These are phyloP conservation scores for Saccharomyces hybrid DNA, from an alignment of 1,139 yeast species.

Conservation along the genomic window DNA sequence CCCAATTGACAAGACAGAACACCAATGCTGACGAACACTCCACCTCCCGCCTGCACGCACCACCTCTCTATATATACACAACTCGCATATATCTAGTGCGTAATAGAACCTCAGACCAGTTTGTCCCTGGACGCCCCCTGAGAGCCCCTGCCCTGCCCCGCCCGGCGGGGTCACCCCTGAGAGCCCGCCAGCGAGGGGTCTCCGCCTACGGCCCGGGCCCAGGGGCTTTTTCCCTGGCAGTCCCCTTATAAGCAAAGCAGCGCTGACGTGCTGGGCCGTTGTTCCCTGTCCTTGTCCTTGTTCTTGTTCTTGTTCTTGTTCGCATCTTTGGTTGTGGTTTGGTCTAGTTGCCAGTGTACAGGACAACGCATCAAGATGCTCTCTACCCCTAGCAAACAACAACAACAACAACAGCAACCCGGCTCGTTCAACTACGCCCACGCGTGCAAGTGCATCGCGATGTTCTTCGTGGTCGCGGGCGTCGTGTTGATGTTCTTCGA, in stretches of 20 bases:
- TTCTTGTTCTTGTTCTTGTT: too few species aligned
- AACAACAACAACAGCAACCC: background rate
- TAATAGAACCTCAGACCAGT: background rate
- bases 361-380: background rate
- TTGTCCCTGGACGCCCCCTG: conserved; percentile 1
- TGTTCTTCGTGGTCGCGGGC: conserved; percentile 9
- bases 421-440: background rate
- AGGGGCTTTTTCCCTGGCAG: background rate
- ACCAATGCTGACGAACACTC: background rate
- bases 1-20: background rate
- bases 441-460: conserved; percentile 6
- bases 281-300: too few species aligned
- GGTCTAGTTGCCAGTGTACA: background rate
- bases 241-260: background rate
- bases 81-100: background rate
- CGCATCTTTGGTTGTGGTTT: background rate
- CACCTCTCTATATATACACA: background rate
- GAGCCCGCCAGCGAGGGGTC: background rate
- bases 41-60: background rate
- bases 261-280: background rate
- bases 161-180: background rate
- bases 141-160: conserved; percentile 1
- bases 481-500: conserved; percentile 11
- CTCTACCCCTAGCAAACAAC: background rate
- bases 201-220: background rate